Evolutionary conservation across 345 rosid species (phyloP).

Genomic region (Lepidium aucheri): DNA sequence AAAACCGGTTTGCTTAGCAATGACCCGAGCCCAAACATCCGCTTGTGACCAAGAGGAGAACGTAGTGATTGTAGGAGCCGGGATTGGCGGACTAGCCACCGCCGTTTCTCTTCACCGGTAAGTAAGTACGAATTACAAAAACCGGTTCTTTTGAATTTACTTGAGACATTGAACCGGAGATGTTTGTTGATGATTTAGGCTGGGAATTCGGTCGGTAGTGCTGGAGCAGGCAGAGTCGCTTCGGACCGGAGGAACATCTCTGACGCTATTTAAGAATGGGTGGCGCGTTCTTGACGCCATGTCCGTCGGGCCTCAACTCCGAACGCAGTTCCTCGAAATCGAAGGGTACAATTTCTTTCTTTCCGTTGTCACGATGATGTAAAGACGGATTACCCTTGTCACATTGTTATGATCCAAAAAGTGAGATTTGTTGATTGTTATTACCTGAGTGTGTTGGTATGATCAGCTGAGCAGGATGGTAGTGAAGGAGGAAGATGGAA

Average conservation of each 20-base stretch:
- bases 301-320: slow-evolving; percentile 67
- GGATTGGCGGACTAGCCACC: slow-evolving; percentile 87
- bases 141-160: not conserved
- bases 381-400: too few relatives aligned
- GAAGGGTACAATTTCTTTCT: slow-evolving; percentile 51
- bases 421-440: not conserved
- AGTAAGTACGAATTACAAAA: not conserved
- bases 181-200: slow-evolving; percentile 32
- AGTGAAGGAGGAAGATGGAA: slow-evolving; percentile 74
- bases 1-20: slow-evolving; percentile 13
- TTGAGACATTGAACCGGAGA: not conserved
- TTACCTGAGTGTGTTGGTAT: slow-evolving; percentile 40
- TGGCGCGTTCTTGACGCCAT: slow-evolving; percentile 89
- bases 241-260: slow-evolving; percentile 78
- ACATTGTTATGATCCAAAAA: not conserved
- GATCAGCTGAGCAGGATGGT: slow-evolving; percentile 92
- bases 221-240: slow-evolving; percentile 88
- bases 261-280: slow-evolving; percentile 91
- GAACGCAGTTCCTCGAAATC: slow-evolving; percentile 70
- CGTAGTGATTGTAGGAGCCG: slow-evolving; percentile 71
- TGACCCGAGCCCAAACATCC: slow-evolving; percentile 19
- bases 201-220: slow-evolving; percentile 69
- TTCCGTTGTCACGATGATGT: not conserved
- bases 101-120: slow-evolving; percentile 79
- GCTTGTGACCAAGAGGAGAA: slow-evolving; percentile 40